Conservation (phyloP, 2,329 filamentous ascomycete genomes). For the Pestalotiopsis sp. region DNA sequence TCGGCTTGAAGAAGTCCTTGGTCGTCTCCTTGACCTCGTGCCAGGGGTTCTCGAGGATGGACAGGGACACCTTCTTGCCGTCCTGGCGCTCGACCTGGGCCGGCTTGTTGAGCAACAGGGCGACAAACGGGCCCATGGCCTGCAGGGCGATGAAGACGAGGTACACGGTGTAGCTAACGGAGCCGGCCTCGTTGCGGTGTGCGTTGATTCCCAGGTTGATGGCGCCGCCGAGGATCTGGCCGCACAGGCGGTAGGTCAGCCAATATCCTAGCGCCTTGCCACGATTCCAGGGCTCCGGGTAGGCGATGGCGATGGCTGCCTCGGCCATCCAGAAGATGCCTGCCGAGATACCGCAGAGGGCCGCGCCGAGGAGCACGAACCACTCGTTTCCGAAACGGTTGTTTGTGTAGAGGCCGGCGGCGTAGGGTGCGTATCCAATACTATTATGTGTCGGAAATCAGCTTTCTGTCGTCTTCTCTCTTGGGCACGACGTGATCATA, state of each 20-base stretch:
- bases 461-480: neutral
- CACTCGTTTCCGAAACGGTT: slow-evolving; percentile 69
- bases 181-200: slow-evolving; percentile 55
- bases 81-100: slow-evolving; percentile 64
- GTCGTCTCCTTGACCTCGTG: slow-evolving; percentile 61
- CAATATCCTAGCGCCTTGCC: slow-evolving; percentile 68
- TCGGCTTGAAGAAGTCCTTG: slow-evolving; percentile 58
- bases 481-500: neutral
- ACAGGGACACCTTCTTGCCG: slow-evolving; percentile 60
- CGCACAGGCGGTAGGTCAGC: slow-evolving; percentile 58
- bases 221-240: slow-evolving; percentile 70
- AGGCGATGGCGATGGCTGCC: slow-evolving; percentile 70
- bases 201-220: slow-evolving; percentile 70
- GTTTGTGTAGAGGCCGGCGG: slow-evolving; percentile 71
- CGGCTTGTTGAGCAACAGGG: slow-evolving; percentile 61
- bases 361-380: slow-evolving; percentile 68
- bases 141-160: slow-evolving; percentile 72
- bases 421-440: slow-evolving; percentile 69
- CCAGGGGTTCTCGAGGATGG: slow-evolving; percentile 55
- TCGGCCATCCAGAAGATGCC: slow-evolving; percentile 78
- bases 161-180: slow-evolving; percentile 69
- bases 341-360: slow-evolving; percentile 68
- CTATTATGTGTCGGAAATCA: slow-evolving; percentile 22
- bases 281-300: slow-evolving; percentile 69
- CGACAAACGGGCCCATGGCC: slow-evolving; percentile 63